Evolutionary conservation across 2,329 filamentous ascomycete species (phyloP), one percentile per base, ranked within the genome.

Genomic region (Hymenoscyphus fraxineus): DNA sequence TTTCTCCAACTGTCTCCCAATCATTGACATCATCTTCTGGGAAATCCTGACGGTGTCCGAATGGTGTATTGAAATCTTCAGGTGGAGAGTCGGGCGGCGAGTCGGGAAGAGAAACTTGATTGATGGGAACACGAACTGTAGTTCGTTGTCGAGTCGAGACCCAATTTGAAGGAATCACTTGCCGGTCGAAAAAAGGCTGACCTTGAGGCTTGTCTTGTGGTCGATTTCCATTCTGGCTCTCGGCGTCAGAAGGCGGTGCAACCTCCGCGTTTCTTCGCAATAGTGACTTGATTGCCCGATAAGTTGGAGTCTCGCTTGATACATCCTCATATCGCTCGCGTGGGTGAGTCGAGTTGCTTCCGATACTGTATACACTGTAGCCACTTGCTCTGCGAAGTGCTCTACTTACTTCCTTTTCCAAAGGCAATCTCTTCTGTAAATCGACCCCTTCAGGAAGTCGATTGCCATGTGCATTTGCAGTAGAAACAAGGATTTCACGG

Each of bases 1-100:
- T 73, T 10, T 72, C 71, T 31, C 64, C 70, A 15, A 75, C 69
- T 5, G 74, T 75, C 59, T 74, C 72, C 74, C 74, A 75, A 60
- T 75, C 73, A 57, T 73, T 68, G 6, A 31, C 56, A 35, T 71
- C 67, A 59, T 71, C 69, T 38, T 69, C 63, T 16, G 66, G 61
- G 6, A 58, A 31, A 19, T 38, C 32, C 10, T 60, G 12, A 22
- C 41, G 40, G 64, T 6, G 58, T 54, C 44, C 40, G 41, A 63
- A 40, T 41, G 61, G 61, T 3, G 47, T 40, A n/a, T 55, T 15
- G 16, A 60, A 32, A 32, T 57, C 47, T 13, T 16, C 35, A 19
- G 63, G 58, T n/a, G 40, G 63, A 44, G 63, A 63, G 51, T 59
- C 35, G 16, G 62, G 59, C 40, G 64, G 67, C 5, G 67, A 67